phyloP scores from a whole-genome alignment of 2,329 filamentous ascomycete genomes.

The Pseudopyrenochaeta lycopersici region DNA sequence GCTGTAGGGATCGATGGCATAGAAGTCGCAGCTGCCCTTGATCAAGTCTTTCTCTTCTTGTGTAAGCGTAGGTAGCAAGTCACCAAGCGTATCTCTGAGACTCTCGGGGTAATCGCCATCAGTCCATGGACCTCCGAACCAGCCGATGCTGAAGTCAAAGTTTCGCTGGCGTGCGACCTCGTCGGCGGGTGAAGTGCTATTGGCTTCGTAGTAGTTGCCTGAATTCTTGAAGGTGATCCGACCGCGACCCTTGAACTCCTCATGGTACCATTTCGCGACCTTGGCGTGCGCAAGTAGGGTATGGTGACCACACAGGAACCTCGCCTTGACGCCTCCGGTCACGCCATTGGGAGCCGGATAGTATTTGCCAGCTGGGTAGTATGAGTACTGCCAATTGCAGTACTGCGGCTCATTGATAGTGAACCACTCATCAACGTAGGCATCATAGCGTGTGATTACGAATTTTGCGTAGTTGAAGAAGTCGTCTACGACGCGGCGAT shows the following conservation, averaged over 20 bases:
- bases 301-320: conserved; percentile 57
- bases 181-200: conserved; percentile 47
- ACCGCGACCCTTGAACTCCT: conserved; percentile 55
- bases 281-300: conserved; percentile 55
- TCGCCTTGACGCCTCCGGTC: conserved; percentile 50
- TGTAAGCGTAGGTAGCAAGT: conserved; percentile 50
- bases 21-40: conserved; percentile 56
- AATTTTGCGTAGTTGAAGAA: conserved; percentile 56
- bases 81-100: conserved; percentile 52
- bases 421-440: conserved; percentile 52
- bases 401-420: conserved; percentile 56
- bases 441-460: conserved; percentile 52
- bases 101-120: conserved; percentile 54
- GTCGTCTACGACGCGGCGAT: conserved; percentile 51
- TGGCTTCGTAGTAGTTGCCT: conserved; percentile 53
- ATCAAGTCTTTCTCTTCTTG: conserved; percentile 52
- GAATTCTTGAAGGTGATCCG: conserved; percentile 56
- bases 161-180: conserved; percentile 49
- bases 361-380: conserved; percentile 55
- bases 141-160: conserved; percentile 54
- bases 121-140: conserved; percentile 59
- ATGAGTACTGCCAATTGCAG: conserved; percentile 59
- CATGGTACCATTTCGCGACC: conserved; percentile 56
- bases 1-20: conserved; percentile 51
- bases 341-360: conserved; percentile 57